A percentile compares a stretch with the other conserved stretches of the same genome.
Conservation (phyloP, 108 stramenopile genomes). For the Mediolabrus comicus region DNA sequence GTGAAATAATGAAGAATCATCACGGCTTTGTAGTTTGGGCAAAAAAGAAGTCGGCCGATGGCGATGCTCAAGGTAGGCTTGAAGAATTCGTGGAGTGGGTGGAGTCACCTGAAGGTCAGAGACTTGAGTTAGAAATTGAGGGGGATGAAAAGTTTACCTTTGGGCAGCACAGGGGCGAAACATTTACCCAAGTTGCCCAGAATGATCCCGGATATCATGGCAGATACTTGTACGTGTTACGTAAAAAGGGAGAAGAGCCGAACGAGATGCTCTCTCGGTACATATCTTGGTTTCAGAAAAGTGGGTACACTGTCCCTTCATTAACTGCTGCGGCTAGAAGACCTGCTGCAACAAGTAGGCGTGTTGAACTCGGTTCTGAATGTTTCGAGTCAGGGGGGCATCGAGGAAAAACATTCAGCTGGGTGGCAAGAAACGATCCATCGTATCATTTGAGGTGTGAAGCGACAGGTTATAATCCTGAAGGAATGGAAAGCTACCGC, state of each 20-base stretch:
- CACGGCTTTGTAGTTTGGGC: slow-evolving; percentile 8
- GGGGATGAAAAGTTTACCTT: slow-evolving; percentile 1
- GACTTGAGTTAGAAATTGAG: neutral
- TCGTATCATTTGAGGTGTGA: neutral
- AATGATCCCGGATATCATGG: slow-evolving; percentile 12
- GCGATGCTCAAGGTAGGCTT: neutral
- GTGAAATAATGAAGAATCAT: slow-evolving; percentile 2
- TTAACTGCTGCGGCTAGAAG: no score
- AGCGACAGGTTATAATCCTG: neutral
- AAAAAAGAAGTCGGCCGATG: neutral
- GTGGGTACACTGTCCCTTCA: neutral
- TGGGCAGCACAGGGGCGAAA: slow-evolving; percentile 15
- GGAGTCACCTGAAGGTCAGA: slow-evolving; percentile 9
- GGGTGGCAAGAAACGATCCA: neutral
- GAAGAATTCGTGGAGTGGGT: slow-evolving; percentile 6
- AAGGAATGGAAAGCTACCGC: neutral
- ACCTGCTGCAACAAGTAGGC: no score
- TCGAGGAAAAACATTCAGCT: no score
- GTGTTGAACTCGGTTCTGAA: neutral
- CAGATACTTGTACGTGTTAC: slow-evolving; percentile 2
- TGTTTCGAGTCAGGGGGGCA: neutral
- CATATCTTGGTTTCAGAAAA: neutral
- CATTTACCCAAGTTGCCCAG: neutral
- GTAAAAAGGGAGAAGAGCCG: neutral
- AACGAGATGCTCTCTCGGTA: neutral